phyloP scores from a whole-genome alignment of 108 stramenopile genomes.

The Nitzschia sp. region DNA sequence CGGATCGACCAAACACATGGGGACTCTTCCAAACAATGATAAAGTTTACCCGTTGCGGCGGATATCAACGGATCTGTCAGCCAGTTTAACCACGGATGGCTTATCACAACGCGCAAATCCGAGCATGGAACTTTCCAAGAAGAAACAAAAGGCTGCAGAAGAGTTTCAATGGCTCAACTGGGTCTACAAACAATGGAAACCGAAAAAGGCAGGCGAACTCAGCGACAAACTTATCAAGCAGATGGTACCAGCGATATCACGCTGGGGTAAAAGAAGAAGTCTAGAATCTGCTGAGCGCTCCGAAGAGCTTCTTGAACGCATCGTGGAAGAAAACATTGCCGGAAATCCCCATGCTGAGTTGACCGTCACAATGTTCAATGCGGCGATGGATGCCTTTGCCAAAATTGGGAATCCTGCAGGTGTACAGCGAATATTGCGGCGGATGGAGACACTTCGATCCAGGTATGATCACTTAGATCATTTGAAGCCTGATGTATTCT shows the following conservation, averaged over 20 bases:
- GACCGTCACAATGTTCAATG: constrained; percentile 25
- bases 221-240: constrained; percentile 23
- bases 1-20: too few species aligned
- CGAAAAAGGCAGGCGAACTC: constrained; percentile 19
- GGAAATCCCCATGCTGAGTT: constrained; percentile 29
- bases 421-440: constrained; percentile 25
- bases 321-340: constrained; percentile 29
- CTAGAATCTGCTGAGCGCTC: constrained; percentile 21
- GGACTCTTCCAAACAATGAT: too few species aligned
- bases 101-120: too few species aligned
- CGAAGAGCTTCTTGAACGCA: constrained; percentile 31
- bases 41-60: too few species aligned
- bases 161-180: constrained; percentile 35
- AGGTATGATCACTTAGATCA: constrained; percentile 10
- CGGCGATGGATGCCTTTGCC: constrained; percentile 33
- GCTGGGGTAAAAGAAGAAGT: constrained; percentile 23
- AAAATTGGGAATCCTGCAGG: constrained; percentile 35
- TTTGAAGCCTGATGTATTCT: constrained; percentile 32
- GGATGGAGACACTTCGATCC: constrained; percentile 27
- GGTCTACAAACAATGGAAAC: constrained; percentile 29
- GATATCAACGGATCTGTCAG: too few species aligned
- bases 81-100: too few species aligned
- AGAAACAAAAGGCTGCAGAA: neutral
- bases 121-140: constrained; percentile 1
- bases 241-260: constrained; percentile 28